phyloP scores from a whole-genome alignment of 306 rosid genomes.

The Begonia masoniana region DNA sequence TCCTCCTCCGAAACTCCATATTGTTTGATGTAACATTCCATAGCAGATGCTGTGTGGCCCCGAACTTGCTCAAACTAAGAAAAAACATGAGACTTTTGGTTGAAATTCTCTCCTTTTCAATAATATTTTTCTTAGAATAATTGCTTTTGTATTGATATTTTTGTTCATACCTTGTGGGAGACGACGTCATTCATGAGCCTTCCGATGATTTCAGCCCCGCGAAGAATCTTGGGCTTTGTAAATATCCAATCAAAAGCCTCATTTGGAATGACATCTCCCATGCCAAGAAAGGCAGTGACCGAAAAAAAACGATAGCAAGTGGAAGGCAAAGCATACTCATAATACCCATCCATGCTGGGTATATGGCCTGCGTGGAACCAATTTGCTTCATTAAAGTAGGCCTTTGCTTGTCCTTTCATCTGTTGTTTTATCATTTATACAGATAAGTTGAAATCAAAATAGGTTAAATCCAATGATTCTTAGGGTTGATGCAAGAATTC shows the following conservation, averaged over 20 bases:
- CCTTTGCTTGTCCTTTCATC: conserved; percentile 11
- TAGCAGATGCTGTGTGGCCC: conserved; percentile 15
- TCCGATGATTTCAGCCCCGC: background rate
- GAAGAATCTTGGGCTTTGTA: conserved; percentile 4
- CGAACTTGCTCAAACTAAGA: conserved; percentile 14
- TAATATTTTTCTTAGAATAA: background rate
- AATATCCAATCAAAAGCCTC: conserved; percentile 9
- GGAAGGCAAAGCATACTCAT: background rate
- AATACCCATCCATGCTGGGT: conserved; percentile 29
- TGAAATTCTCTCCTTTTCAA: background rate
- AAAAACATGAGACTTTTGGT: background rate
- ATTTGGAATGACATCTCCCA: conserved; percentile 12
- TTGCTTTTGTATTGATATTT: background rate
- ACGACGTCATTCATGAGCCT: conserved; percentile 12
- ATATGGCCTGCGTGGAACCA: conserved; percentile 20
- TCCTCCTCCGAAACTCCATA: conserved; percentile 8
- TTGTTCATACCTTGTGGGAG: conserved; percentile 8
- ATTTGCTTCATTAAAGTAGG: conserved; percentile 25
- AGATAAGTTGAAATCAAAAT: too few species aligned
- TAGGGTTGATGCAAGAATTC: too few species aligned
- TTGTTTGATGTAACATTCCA: conserved; percentile 36
- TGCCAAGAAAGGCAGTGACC: conserved; percentile 5
- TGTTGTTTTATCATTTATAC: background rate
- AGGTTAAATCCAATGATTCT: too few species aligned
- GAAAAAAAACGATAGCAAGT: conserved; percentile 1